Evolutionary conservation across 1,139 yeast species (phyloP), one percentile per base, ranked within the genome.

Genomic region (Yamadazyma dendronema): DNA sequence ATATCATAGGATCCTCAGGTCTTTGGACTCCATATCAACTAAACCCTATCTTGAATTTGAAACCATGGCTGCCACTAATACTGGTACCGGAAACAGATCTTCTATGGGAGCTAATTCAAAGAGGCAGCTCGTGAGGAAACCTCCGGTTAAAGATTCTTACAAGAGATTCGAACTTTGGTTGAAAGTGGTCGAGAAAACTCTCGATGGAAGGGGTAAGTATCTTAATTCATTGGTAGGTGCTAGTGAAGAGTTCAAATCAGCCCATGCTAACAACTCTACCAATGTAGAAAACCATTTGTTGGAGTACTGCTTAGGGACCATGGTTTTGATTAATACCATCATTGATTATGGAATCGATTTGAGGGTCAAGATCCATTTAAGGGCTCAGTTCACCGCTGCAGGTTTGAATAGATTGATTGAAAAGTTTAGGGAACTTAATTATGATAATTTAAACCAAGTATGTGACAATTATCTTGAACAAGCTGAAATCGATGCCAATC

Each of bases 171-270:
- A 87, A 50, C 77, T 86, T n/a, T 92, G 97, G 97, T 59, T 90
- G 37, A 69, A 74, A 48, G 67, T 84, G 9, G 84, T 88, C 3
- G 85, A 79, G 40, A 75, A 79, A 40, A 81, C 95, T 0, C 56
- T 92, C 36, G 90, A 84, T 44, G 97, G 97, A 1, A 74, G 92
- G 48, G 97, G 97, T 10, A 84, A 81, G 50, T 68, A 67, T 43
- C 72, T 84, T 72, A 95, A 96, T 12, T 86, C 96, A 0, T 63
- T 84, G 49, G 97, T 92, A 7, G 97, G 97, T 2, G 96, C 97
- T 1, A 82, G 90, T 43, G 95, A 84, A n/a, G 97, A 92, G 48
- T 72, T 81, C 39, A 80, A 81, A 44, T 67, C 77, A 11, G 68
- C 70, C 15, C 61, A 59, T 43, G 72, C 78, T 8, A 87, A 88